phyloP scores from a whole-genome alignment of 2,329 filamentous ascomycete species.

The Aspergillus awamori region DNA sequence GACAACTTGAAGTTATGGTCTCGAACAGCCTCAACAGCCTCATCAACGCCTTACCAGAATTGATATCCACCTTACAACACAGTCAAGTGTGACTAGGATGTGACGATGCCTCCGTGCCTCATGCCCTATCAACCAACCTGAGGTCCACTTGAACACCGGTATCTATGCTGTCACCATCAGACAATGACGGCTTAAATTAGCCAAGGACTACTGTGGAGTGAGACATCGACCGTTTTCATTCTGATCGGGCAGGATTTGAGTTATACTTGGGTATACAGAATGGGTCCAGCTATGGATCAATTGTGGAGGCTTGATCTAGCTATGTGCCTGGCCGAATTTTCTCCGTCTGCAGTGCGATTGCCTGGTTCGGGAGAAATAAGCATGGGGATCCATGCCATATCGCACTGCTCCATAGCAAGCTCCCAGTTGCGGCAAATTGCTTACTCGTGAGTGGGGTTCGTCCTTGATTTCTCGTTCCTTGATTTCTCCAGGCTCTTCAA shows the following conservation, averaged over 20 bases:
- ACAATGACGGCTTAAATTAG: neutral
- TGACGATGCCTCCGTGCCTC: neutral
- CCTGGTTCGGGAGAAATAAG: neutral
- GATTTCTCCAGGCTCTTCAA: neutral
- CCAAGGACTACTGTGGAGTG: neutral
- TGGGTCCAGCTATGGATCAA: neutral
- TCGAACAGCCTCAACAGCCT: neutral
- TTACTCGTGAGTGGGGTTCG: too few species aligned
- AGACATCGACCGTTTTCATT: neutral
- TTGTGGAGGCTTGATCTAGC: neutral
- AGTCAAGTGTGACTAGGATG: neutral
- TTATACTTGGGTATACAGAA: constrained; percentile 2
- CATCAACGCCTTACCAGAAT: too few species aligned
- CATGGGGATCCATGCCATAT: too few species aligned
- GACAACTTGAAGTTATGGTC: neutral
- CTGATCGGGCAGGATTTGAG: neutral
- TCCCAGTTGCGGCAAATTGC: too few species aligned
- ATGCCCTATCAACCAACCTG: neutral
- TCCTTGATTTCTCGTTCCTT: too few species aligned
- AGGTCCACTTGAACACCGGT: neutral
- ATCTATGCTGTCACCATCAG: neutral
- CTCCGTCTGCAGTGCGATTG: neutral
- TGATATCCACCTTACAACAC: neutral
- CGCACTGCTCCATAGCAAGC: too few species aligned
- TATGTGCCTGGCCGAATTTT: neutral